Conservation (phyloP, 176 grass and related monocot genomes). For the Oropetium thomaeum region DNA sequence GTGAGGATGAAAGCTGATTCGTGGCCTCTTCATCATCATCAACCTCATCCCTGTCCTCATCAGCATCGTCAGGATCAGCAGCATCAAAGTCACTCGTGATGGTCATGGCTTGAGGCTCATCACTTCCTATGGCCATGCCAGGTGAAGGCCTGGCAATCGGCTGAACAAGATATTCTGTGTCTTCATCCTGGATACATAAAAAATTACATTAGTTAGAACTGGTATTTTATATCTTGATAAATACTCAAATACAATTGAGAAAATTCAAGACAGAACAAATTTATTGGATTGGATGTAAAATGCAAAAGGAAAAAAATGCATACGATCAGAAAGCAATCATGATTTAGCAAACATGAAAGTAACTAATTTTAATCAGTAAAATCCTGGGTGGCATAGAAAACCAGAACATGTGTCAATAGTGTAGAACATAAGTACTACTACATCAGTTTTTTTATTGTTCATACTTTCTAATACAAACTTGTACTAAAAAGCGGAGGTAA, state of each 20-base stretch:
- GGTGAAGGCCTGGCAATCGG: slow-evolving; percentile 47
- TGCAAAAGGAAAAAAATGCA: background rate
- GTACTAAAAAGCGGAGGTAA: too few species aligned
- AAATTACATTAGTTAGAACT: background rate
- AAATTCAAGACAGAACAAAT: background rate
- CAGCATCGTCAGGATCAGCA: slow-evolving; percentile 60
- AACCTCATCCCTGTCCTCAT: slow-evolving; percentile 56
- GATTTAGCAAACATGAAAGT: background rate
- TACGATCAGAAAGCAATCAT: background rate
- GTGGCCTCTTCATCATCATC: slow-evolving; percentile 7
- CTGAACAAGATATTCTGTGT: slow-evolving; percentile 82
- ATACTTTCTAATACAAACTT: too few species aligned
- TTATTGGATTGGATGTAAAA: too few species aligned
- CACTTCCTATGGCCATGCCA: slow-evolving; percentile 27
- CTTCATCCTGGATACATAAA: slow-evolving; percentile 64
- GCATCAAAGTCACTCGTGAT: slow-evolving; percentile 49
- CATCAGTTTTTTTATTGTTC: too few species aligned
- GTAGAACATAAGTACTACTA: too few species aligned
- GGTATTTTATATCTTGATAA: background rate
- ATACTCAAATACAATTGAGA: background rate
- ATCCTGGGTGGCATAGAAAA: background rate
- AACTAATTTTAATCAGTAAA: background rate
- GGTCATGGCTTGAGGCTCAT: slow-evolving; percentile 35
- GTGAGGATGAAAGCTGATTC: slow-evolving; percentile 47
- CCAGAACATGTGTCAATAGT: background rate